Evolutionary conservation across 768 basidiomycete species (phyloP).

Genomic region (Kwoniella sp.): DNA sequence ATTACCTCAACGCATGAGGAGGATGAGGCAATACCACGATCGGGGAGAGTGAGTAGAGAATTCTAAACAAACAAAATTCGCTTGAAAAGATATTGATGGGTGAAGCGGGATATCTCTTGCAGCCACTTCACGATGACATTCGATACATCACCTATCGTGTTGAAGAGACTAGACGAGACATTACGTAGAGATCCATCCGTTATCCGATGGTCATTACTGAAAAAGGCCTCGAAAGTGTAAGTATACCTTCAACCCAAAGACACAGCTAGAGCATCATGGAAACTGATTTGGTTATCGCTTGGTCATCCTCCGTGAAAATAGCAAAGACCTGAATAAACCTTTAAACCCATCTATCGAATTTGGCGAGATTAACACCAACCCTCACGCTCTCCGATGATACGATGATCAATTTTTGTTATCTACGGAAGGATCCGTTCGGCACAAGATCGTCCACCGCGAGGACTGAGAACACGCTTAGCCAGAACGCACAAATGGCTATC

Average conservation of each 20-base stretch:
- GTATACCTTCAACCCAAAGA: constrained; percentile 27
- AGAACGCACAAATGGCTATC: no score
- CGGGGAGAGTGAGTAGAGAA: constrained; percentile 53
- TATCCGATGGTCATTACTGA: constrained; percentile 51
- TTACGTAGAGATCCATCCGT: constrained; percentile 45
- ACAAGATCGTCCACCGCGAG: no score
- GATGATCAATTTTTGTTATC: no score
- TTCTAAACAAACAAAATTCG: no score
- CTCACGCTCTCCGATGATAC: neutral
- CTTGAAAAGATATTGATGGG: no score
- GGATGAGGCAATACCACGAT: constrained; percentile 52
- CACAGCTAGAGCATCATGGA: no score
- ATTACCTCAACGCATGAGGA: constrained; percentile 48
- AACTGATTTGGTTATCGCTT: neutral
- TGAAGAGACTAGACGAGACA: constrained; percentile 45
- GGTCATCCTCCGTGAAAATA: neutral
- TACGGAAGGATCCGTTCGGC: no score
- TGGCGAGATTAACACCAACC: constrained; percentile 3
- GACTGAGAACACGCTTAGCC: no score
- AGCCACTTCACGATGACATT: constrained; percentile 54
- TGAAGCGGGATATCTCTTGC: no score
- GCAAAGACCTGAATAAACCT: constrained; percentile 21
- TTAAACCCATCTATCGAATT: constrained; percentile 21
- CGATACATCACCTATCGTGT: constrained; percentile 51
- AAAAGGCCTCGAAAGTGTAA: constrained; percentile 50